A percentile compares a stretch with the other conserved stretches of the same genome.
These are phyloP conservation scores for Oenanthe sinensis DNA, from an alignment of 129 eudicot species.

Conservation along the genomic window DNA sequence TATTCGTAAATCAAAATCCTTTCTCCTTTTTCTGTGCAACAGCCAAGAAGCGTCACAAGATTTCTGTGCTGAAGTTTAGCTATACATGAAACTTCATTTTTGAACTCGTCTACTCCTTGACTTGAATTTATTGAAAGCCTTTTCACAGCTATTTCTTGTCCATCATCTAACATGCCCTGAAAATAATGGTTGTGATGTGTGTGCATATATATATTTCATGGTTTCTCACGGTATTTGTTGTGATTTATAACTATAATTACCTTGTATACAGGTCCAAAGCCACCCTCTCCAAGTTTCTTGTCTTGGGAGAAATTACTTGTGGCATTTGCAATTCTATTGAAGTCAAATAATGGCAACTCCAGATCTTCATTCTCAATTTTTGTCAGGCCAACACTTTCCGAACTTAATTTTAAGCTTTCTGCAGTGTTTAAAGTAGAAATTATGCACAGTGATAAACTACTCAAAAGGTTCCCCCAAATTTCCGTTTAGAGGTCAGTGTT, in stretches of 20 bases:
- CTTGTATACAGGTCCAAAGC: conserved; percentile 13
- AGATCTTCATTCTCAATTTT: not conserved
- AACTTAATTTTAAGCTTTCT: not conserved
- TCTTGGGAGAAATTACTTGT: not conserved
- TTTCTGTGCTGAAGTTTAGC: conserved; percentile 9
- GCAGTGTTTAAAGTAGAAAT: not conserved
- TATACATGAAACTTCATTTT: not conserved
- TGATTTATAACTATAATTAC: not conserved
- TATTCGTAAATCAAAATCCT: conserved; percentile 2
- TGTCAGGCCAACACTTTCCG: not conserved
- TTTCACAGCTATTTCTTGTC: conserved; percentile 6
- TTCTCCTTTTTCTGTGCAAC: conserved; percentile 5
- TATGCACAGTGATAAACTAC: not conserved
- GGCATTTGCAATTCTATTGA: not conserved
- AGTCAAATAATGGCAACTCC: not conserved
- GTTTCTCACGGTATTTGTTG: not conserved
- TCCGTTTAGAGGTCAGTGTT: not conserved
- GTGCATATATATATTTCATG: not conserved
- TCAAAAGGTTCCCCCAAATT: not conserved
- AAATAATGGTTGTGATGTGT: not conserved
- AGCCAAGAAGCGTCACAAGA: conserved; percentile 5
- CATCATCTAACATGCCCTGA: not conserved
- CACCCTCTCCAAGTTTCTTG: conserved; percentile 10
- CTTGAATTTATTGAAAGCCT: conserved; percentile 6
- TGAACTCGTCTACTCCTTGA: conserved; percentile 10